Base-by-base conservation (phyloP, 306 rosid species). In the Cucurbita pepo region DNA sequence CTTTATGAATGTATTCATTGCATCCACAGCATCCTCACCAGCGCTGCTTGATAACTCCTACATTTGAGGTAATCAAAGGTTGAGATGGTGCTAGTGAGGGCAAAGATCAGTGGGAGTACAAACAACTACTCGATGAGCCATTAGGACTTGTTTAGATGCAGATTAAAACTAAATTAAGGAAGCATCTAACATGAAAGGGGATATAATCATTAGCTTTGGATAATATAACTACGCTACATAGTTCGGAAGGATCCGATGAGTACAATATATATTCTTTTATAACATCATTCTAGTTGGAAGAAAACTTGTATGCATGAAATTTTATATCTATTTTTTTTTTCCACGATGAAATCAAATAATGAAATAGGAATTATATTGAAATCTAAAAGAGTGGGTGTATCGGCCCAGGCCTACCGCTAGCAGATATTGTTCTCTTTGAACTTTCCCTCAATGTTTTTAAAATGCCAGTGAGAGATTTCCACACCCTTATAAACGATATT, bases 1-100 rank as follows among this genome's bases (percentile, higher is more conserved):
- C 87, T 94, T 94, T 82, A 94, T 91, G 86, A 94, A 94, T 63
- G 95, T 87, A 71, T 94, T 91, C 99, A 91, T 91, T 0, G 99
- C 97, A 83, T 91, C 75, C 37, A 91, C 88, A 76, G 86, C 99
- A 48, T 94, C 99, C 74, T 94, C 99, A 64, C 99, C 99, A 41
- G 97, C 97, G 77, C 88, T 94, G 75, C 90, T 91, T 8, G 97
- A 91, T 81, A 94, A 83, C 11, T 91, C 96, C 99, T 94, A 81
- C 79, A 79, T 53, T 47, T 45, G 56, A 22, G 43, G 19, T 25
- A 48, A 67, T 51, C 73, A 47, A 22, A 48, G 44, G 73, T 48
- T 67, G 41, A 67, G 73, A 47, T 13, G 0, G 72, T 22, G 56
- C 54, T 44, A 43, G 54, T 19, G 54, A 44, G 44, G 11, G 53